Evolutionary conservation across 306 rosid species (phyloP).

Genomic region (Cicer cuneatum): DNA sequence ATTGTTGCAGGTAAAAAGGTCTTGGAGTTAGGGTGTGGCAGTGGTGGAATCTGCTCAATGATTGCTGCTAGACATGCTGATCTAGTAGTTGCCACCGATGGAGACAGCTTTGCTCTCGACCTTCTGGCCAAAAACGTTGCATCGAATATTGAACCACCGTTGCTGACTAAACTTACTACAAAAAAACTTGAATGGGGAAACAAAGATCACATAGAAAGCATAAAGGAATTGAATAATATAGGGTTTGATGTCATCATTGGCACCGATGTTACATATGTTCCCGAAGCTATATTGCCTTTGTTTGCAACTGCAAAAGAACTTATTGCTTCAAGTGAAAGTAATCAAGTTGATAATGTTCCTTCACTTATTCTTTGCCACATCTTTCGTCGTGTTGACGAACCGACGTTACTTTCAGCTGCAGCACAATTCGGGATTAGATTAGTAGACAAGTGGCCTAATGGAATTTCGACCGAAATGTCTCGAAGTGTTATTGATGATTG

Average conservation of each 20-base stretch:
- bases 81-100: slow-evolving; percentile 80
- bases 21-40: slow-evolving; percentile 88
- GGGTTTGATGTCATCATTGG: slow-evolving; percentile 86
- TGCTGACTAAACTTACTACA: slow-evolving; percentile 53
- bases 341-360: slow-evolving; percentile 42
- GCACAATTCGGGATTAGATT: slow-evolving; percentile 65
- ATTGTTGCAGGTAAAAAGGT: slow-evolving; percentile 78
- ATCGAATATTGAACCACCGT: slow-evolving; percentile 60
- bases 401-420: slow-evolving; percentile 74
- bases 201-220: slow-evolving; percentile 64
- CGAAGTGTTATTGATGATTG: slow-evolving; percentile 57
- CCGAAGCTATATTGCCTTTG: slow-evolving; percentile 79
- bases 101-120: slow-evolving; percentile 71
- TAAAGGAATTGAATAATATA: slow-evolving; percentile 54
- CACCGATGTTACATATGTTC: slow-evolving; percentile 82
- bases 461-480: slow-evolving; percentile 43
- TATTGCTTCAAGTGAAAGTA: slow-evolving; percentile 53
- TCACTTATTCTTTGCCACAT: slow-evolving; percentile 79
- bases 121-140: slow-evolving; percentile 67
- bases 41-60: slow-evolving; percentile 91
- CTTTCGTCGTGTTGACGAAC: slow-evolving; percentile 77
- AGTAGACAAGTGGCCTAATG: slow-evolving; percentile 69
- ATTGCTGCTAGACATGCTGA: slow-evolving; percentile 64
- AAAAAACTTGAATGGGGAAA: slow-evolving; percentile 79
- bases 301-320: slow-evolving; percentile 80